A percentile compares a stretch with the other conserved stretches of the same genome.
Evolutionary conservation across 2,329 filamentous ascomycete genomes (phyloP).

Genomic region (Pyricularia pennisetigena): DNA sequence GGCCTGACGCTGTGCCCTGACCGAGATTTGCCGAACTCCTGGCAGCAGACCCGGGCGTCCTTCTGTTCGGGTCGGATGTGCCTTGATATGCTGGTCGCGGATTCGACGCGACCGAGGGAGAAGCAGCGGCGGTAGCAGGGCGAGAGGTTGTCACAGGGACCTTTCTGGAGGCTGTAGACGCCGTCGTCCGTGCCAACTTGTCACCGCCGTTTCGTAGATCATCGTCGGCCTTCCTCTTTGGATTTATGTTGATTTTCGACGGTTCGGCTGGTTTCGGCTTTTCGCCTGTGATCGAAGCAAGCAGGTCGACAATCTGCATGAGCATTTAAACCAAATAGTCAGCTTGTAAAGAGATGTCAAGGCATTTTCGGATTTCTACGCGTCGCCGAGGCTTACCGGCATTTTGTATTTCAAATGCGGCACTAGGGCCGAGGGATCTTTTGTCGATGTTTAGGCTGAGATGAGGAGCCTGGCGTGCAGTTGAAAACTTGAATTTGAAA

Average conservation of each 20-base stretch:
- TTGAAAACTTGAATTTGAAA: too few species aligned
- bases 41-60: background rate
- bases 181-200: conserved; percentile 31
- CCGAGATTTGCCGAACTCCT: background rate
- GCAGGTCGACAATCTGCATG: conserved; percentile 42
- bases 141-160: background rate
- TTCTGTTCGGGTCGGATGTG: background rate
- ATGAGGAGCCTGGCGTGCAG: background rate
- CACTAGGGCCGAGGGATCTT: background rate
- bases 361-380: background rate
- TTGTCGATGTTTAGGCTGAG: background rate
- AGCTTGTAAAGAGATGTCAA: background rate
- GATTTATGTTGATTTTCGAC: conserved; percentile 16
- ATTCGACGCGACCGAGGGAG: background rate
- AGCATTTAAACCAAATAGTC: background rate
- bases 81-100: background rate
- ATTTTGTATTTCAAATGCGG: background rate
- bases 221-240: conserved; percentile 50
- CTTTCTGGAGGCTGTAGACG: conserved; percentile 10
- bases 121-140: background rate
- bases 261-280: conserved; percentile 27
- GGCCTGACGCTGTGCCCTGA: background rate
- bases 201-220: conserved; percentile 29
- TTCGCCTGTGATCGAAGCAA: conserved; percentile 51
- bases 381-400: background rate